These are phyloP conservation scores for Quambalaria eucalypti DNA, from an alignment of 1,284 basidiomycete genomes.

Conservation along the genomic window DNA sequence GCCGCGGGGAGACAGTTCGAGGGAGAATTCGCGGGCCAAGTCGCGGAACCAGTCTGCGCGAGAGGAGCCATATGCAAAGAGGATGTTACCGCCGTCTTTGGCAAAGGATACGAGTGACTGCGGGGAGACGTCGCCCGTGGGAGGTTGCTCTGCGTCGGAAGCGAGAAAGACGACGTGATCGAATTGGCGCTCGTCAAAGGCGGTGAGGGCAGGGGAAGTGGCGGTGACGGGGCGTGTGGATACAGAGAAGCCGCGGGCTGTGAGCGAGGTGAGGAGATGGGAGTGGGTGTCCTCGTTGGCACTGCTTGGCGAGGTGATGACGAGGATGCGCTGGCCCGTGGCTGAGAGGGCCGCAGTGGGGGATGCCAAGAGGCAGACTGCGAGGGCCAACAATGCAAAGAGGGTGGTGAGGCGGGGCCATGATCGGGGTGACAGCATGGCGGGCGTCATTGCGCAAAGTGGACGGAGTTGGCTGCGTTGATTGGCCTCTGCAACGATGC, in stretches of 20 bases:
- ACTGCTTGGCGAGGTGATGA: constrained; percentile 17
- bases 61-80: constrained; percentile 66
- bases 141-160: constrained; percentile 52
- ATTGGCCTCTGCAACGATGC: too few relatives aligned
- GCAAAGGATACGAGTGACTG: constrained; percentile 70
- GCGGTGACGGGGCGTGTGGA: constrained; percentile 13
- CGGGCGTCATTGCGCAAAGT: too few relatives aligned
- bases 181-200: constrained; percentile 31
- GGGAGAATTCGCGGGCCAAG: constrained; percentile 53
- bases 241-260: constrained; percentile 21
- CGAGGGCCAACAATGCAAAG: too few relatives aligned
- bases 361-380: background rate
- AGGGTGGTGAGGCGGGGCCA: too few relatives aligned
- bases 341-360: constrained; percentile 12
- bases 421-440: too few relatives aligned
- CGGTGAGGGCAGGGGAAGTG: constrained; percentile 15
- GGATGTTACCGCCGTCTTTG: constrained; percentile 63
- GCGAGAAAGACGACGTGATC: constrained; percentile 38
- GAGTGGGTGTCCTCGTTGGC: constrained; percentile 7
- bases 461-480: too few relatives aligned
- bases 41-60: constrained; percentile 51
- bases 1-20: constrained; percentile 51
- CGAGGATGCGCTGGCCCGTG: constrained; percentile 34
- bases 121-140: constrained; percentile 68
- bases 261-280: constrained; percentile 19